Evolutionary conservation across 73 alveolate genomes (phyloP).

Genomic region (Tetrahymena borealis): DNA sequence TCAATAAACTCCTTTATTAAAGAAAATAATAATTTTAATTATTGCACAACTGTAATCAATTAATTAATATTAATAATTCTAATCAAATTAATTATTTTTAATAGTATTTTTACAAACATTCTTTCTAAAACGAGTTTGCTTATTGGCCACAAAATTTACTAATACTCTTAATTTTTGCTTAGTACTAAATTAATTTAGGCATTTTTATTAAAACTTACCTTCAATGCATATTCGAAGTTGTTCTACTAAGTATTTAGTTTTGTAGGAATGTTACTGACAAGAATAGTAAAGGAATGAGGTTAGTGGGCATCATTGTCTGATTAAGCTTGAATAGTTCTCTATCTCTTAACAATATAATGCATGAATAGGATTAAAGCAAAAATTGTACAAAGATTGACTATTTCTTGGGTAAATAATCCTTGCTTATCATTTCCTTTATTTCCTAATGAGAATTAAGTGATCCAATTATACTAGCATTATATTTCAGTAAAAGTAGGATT

Average conservation of each 20-base stretch:
- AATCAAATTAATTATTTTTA: too few species aligned
- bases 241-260: neutral
- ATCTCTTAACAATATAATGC: neutral
- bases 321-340: neutral
- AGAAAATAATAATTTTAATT: too few species aligned
- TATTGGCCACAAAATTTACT: too few species aligned
- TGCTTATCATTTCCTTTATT: neutral
- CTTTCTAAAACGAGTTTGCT: too few species aligned
- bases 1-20: too few species aligned
- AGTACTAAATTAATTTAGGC: neutral
- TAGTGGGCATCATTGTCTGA: neutral
- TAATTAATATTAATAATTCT: too few species aligned
- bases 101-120: too few species aligned
- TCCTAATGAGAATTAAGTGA: neutral
- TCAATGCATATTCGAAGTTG: neutral
- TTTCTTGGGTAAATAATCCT: neutral
- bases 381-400: neutral
- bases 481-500: neutral
- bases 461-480: neutral
- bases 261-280: neutral
- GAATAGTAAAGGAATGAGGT: neutral
- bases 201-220: neutral
- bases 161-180: too few species aligned
- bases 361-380: neutral
- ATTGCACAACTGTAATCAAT: too few species aligned